A percentile compares a stretch with the other conserved stretches of the same genome.
Evolutionary conservation across 2,329 filamentous ascomycete species (phyloP).

Genomic region (Alternaria brassicae): DNA sequence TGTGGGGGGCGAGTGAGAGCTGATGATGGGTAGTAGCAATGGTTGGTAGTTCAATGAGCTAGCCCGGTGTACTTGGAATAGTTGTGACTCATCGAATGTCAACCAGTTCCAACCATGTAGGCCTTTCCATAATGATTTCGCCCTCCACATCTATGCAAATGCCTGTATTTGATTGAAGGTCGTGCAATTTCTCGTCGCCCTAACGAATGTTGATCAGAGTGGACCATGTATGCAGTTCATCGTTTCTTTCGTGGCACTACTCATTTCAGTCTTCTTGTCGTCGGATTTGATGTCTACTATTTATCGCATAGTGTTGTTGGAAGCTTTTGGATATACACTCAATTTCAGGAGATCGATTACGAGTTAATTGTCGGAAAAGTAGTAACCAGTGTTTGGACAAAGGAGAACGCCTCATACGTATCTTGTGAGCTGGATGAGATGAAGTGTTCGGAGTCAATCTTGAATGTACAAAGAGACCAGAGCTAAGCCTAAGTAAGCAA

Average conservation of each 20-base stretch:
- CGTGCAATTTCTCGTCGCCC: background rate
- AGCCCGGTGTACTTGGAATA: background rate
- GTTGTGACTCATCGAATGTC: rapidly evolving
- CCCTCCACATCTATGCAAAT: background rate
- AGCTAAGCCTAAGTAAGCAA: no score
- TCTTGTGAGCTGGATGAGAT: background rate
- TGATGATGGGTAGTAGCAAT: background rate
- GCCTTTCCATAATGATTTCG: rapidly evolving
- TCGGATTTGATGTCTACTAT: background rate
- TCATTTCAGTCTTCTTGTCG: background rate
- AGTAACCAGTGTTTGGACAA: background rate
- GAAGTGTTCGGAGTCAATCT: no score
- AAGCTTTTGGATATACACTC: background rate
- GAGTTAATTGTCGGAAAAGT: background rate
- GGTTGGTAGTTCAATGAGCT: background rate
- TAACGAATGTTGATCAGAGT: background rate
- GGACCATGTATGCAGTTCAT: background rate
- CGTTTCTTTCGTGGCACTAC: background rate
- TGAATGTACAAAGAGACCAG: no score
- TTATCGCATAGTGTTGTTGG: background rate
- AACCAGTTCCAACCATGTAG: background rate
- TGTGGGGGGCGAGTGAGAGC: background rate
- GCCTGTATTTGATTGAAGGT: background rate
- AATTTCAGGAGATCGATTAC: background rate
- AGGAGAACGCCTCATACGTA: no score